Evolutionary conservation across 495 filamentous ascomycete species (phyloP), one percentile per base, ranked within the genome.

Genomic region (Aspergillus sclerotiicarbonarius): DNA sequence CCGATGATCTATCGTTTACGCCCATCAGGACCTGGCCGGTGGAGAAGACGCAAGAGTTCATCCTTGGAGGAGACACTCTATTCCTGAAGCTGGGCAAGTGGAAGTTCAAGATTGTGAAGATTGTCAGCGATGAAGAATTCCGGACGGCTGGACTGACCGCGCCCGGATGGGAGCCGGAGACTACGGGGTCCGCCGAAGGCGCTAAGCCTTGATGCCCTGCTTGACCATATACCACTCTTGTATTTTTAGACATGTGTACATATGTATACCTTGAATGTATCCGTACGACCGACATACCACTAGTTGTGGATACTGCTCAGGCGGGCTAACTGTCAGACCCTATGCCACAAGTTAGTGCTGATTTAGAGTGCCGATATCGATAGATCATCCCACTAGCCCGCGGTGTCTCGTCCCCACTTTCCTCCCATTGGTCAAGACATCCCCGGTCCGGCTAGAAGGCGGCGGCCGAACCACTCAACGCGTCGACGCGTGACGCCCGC

Each of bases 81-180:
- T 81, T 95, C 57, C 70, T 96, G 19, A 82, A 90, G 62, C 71
- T 82, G 31, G 91, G 90, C 32, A 96, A 96, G 71, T 88, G 88
- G 80, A 92, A 91, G 66, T 72, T 94, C 33, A 84, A 86, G 51
- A 72, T 92, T 46, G 78, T 95, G 48, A 74, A 86, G 60, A 79
- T 96, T 58, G 76, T 95, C 15, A 78, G 78, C 58, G 89, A 95
- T 65, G 80, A 87, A 56, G 85, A 90, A 50, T 96, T 78, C 58
- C 74, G 74, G 33, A 56, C 65, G 35, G 57, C 63, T 45, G 78
- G 77, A 0, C 59, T 80, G 21, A 72, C 65, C n/a, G 73, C 71
- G 39, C 78, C 76, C 25, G 77, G 74, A 7, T 78, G 77, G 73
- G 71, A 74, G 25, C 44, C 59, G 19, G 35, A 53, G 8, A 15